These are phyloP conservation scores for Elsinoe australis DNA, from an alignment of 2,329 filamentous ascomycete species.

Conservation along the genomic window DNA sequence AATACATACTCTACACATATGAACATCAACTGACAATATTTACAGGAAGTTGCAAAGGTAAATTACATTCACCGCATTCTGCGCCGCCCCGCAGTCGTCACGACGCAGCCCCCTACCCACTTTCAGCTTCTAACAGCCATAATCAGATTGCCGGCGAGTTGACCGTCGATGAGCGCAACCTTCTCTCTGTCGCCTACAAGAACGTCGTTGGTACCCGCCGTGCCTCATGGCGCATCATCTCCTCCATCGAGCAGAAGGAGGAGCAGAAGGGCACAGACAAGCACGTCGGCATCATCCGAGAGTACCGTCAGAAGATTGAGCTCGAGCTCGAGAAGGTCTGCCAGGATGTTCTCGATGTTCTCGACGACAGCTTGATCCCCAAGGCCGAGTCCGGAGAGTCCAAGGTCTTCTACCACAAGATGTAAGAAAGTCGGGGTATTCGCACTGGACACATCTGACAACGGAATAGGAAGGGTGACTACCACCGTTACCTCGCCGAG, in stretches of 20 bases:
- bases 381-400: slow-evolving; percentile 95
- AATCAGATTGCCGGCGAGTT: slow-evolving; percentile 57
- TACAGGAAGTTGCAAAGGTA: slow-evolving; percentile 89
- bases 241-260: slow-evolving; percentile 99
- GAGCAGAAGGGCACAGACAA: slow-evolving; percentile 96
- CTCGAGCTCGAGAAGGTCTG: slow-evolving; percentile 18
- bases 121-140: too few species aligned
- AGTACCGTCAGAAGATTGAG: slow-evolving; percentile 98
- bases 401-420: slow-evolving; percentile 99
- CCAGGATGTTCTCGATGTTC: slow-evolving; percentile 57
- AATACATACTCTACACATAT: not conserved
- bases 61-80: slow-evolving; percentile 24
- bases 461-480: slow-evolving; percentile 78
- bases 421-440: slow-evolving; percentile 53
- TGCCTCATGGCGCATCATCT: slow-evolving; percentile 99
- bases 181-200: slow-evolving; percentile 99
- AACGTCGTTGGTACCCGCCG: slow-evolving; percentile 97
- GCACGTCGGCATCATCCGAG: slow-evolving; percentile 87
- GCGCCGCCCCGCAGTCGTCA: slow-evolving; percentile 10
- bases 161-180: slow-evolving; percentile 69
- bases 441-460: not conserved
- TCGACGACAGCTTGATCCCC: slow-evolving; percentile 88
- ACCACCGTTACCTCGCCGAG: slow-evolving; percentile 91
- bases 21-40: slow-evolving; percentile 30
- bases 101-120: too few species aligned